Conservation (phyloP, 768 basidiomycete genomes). For the Phanerochaete carnosa region DNA sequence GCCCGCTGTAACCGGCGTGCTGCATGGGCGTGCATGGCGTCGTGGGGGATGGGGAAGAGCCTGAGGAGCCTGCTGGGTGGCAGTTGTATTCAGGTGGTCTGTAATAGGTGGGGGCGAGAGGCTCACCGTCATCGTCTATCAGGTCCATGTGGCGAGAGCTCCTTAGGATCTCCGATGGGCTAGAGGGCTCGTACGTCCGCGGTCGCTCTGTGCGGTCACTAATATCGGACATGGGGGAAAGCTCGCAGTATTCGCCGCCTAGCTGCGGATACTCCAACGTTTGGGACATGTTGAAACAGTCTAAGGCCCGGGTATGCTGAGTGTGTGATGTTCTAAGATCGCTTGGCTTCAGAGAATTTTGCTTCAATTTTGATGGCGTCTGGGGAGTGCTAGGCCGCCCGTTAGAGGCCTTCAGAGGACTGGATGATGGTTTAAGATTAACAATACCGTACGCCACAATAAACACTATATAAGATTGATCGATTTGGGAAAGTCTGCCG, state of each 20-base stretch:
- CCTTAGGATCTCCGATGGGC: background rate
- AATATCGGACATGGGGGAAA: background rate
- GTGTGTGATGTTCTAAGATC: background rate
- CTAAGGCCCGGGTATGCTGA: background rate
- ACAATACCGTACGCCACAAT: background rate
- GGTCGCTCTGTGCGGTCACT: background rate
- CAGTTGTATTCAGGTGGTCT: background rate
- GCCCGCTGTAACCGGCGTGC: background rate
- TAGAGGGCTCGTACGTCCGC: background rate
- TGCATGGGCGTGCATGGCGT: background rate
- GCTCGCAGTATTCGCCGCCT: background rate
- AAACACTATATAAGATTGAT: background rate
- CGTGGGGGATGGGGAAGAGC: background rate
- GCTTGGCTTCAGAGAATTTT: background rate
- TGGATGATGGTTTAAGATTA: background rate
- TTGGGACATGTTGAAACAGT: background rate
- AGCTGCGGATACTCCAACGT: background rate
- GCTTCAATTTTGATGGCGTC: background rate
- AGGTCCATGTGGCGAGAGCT: background rate
- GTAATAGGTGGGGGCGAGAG: background rate
- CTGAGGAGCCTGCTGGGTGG: background rate
- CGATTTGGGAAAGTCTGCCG: background rate
- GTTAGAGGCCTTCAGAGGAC: background rate
- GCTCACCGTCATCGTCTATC: background rate
- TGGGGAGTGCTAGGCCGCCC: background rate